Evolutionary conservation across 2,329 filamentous ascomycete genomes (phyloP).

Genomic region (Colletotrichum gigasporum): DNA sequence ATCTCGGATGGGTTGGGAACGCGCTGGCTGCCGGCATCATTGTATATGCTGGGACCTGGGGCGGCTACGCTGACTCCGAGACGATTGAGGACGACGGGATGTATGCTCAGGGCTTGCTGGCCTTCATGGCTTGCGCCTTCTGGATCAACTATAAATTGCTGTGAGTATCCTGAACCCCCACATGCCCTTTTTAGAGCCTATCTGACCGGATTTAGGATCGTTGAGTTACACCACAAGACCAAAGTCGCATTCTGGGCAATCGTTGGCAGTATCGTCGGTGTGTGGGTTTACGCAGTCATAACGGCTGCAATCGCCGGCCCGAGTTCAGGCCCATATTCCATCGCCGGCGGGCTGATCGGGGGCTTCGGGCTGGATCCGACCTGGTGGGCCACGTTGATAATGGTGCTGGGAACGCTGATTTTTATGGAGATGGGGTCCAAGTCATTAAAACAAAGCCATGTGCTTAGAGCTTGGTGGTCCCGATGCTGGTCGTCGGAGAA

Average conservation of each 20-base stretch:
- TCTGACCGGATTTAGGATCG: not conserved
- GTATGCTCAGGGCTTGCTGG: slow-evolving; percentile 2
- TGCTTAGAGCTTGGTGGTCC: not conserved
- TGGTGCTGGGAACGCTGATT: not conserved
- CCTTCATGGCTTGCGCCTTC: not conserved
- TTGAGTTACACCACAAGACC: not conserved
- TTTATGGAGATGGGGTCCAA: not conserved
- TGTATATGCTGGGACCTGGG: slow-evolving; percentile 39
- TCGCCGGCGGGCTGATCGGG: not conserved
- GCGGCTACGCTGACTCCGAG: not conserved
- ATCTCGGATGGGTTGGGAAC: slow-evolving; percentile 59
- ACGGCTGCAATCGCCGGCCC: not conserved
- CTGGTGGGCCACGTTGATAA: not conserved
- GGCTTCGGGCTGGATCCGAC: not conserved
- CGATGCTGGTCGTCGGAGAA: slow-evolving; percentile 56
- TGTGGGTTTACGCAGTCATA: not conserved
- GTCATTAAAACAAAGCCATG: slow-evolving; percentile 1
- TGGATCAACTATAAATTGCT: slow-evolving; percentile 12
- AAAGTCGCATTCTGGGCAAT: not conserved
- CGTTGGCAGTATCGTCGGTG: not conserved
- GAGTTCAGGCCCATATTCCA: not conserved
- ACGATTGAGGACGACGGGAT: slow-evolving; percentile 2
- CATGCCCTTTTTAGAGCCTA: no score
- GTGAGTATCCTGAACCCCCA: not conserved
- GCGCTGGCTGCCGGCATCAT: slow-evolving; percentile 40